Base-by-base conservation (phyloP, 1,284 basidiomycete genomes). In the Volvariella surrecta region DNA sequence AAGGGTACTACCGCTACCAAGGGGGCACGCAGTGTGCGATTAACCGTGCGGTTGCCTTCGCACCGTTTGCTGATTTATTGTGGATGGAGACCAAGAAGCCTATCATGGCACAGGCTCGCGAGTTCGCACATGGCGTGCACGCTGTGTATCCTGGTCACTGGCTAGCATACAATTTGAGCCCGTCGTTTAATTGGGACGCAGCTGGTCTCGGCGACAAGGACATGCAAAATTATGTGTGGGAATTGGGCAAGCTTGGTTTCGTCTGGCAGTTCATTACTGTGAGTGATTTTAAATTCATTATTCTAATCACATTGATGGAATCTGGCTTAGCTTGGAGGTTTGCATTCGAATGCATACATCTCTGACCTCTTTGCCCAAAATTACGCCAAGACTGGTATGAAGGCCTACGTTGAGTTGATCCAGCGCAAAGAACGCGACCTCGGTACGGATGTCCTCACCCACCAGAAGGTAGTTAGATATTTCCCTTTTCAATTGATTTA, bases 21-120 rank as follows among this genome's bases (percentile, higher is more conserved):
- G 94, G 95, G 48, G 95, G 95, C 13, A 99, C 94, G 4, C 81
- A 89, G 60, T 95, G 91, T 59, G 94, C 93, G 16, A 78, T 99
- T 60, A 87, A 89, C 68, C 90, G 95, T 49, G 89, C 89, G 21
- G 72, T 92, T 51, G 93, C 91, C 28, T 99, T 92, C 58, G 92
- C 92, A 17, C 93, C 91, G 1, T 91, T 95, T 63, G 85, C 90
- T 32, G 94, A 97, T 62, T 67, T 93, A 43, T 60, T 94, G 51
- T 93, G 92, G 92, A 95, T 96, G 92, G 95, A 99, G 75, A 99
- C 96, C 49, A 94, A 94, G 73, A 87, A 79, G 58, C 95, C 95
- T n/a, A 95, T 97, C 64, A 70, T 95, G 40, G 67, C 82, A 1
- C 95, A 99, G 67, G 96, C 95, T 24, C 79, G 79, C 58, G 91